Evolutionary conservation across 2,329 filamentous ascomycete genomes (phyloP).

Genomic region (Coniochaeta pulveracea): DNA sequence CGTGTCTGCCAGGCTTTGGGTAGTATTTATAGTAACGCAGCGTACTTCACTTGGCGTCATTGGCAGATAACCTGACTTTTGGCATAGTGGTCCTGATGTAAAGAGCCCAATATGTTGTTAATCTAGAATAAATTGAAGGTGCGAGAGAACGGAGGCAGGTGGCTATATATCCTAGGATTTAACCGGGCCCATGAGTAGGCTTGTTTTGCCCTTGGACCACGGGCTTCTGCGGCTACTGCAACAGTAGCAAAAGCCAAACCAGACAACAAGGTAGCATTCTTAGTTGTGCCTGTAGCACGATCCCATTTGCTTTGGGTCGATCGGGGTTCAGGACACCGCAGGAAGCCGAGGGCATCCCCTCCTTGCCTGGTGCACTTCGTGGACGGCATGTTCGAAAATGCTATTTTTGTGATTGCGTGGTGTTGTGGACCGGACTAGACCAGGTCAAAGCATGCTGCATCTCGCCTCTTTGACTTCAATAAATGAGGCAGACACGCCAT

Average conservation of each 20-base stretch:
- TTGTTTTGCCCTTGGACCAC: slow-evolving; percentile 7
- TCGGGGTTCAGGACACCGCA: slow-evolving; percentile 14
- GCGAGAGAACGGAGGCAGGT: slow-evolving; percentile 11
- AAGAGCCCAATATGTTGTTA: slow-evolving; percentile 14
- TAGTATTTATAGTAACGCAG: slow-evolving; percentile 3
- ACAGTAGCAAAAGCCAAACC: slow-evolving; percentile 6
- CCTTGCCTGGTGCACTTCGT: neutral
- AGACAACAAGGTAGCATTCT: slow-evolving; percentile 13
- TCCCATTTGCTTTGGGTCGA: slow-evolving; percentile 9
- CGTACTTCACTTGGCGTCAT: neutral
- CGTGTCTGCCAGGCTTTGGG: neutral
- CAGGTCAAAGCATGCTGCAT: slow-evolving; percentile 6
- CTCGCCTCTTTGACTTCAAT: slow-evolving; percentile 1
- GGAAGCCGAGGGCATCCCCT: slow-evolving; percentile 11
- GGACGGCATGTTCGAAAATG: neutral
- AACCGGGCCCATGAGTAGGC: slow-evolving; percentile 12
- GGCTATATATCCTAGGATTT: slow-evolving; percentile 17
- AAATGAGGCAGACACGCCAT: slow-evolving; percentile 9
- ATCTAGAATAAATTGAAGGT: slow-evolving; percentile 18
- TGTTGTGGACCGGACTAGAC: slow-evolving; percentile 7
- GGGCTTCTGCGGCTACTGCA: slow-evolving; percentile 8
- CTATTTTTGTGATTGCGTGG: slow-evolving; percentile 16
- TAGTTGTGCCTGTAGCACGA: slow-evolving; percentile 15
- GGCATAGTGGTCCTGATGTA: slow-evolving; percentile 9
- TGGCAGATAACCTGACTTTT: slow-evolving; percentile 6